Conservation (phyloP, 768 basidiomycete genomes). For the Rhodotorula diobovata region DNA sequence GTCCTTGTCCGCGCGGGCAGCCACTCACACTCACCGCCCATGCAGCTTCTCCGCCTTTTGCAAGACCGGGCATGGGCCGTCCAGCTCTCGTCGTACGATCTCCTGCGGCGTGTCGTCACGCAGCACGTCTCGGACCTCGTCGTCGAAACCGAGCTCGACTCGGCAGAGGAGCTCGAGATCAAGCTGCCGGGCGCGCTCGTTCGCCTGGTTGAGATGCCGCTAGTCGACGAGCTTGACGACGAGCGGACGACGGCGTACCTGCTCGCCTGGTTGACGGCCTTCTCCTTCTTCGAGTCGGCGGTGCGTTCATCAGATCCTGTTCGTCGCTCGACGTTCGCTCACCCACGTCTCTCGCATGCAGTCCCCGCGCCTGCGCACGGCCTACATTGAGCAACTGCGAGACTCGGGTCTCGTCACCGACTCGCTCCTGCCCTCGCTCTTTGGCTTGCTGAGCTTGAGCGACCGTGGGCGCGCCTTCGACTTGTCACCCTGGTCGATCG, state of each 20-base stretch:
- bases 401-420: conserved; percentile 61
- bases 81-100: conserved; percentile 70
- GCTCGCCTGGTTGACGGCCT: conserved; percentile 29
- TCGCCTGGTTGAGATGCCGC: conserved; percentile 56
- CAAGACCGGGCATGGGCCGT: conserved; percentile 61
- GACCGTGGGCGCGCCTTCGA: conserved; percentile 71
- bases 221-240: conserved; percentile 48
- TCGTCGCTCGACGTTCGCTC: too few species aligned
- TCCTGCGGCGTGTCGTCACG: conserved; percentile 65
- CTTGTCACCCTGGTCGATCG: conserved; percentile 76
- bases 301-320: conserved; percentile 4
- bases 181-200: conserved; percentile 67
- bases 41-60: conserved; percentile 74
- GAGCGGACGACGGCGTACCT: conserved; percentile 22
- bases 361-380: conserved; percentile 80
- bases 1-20: too few species aligned
- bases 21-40: not conserved
- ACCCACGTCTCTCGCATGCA: conserved; percentile 44
- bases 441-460: conserved; percentile 60
- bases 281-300: conserved; percentile 27
- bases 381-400: conserved; percentile 80
- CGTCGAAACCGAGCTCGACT: conserved; percentile 77
- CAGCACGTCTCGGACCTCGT: conserved; percentile 77
- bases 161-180: conserved; percentile 54
- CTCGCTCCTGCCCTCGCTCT: conserved; percentile 66